Conservation (phyloP, 352 stramenopile genomes). For the Phytophthora quininea region DNA sequence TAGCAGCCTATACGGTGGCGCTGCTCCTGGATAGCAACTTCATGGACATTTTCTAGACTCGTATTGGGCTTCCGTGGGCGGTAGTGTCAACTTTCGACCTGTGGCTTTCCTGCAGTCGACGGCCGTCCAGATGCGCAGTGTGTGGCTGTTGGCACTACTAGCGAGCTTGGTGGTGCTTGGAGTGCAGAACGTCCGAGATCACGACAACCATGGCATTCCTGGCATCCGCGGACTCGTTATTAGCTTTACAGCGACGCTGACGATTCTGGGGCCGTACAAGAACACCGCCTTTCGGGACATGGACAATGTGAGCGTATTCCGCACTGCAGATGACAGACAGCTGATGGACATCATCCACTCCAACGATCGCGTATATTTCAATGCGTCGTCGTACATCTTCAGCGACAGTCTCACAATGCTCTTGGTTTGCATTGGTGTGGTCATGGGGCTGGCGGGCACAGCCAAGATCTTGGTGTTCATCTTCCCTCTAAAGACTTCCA, state of each 20-base stretch:
- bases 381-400: constrained; percentile 25
- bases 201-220: constrained; percentile 24
- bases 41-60: constrained; percentile 40
- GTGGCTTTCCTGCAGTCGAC: constrained; percentile 36
- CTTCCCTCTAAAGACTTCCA: constrained; percentile 10
- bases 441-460: not conserved
- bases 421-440: constrained; percentile 16
- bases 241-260: constrained; percentile 40
- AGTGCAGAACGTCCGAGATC: constrained; percentile 6
- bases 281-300: constrained; percentile 13
- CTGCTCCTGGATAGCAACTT: constrained; percentile 51
- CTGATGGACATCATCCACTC: constrained; percentile 22
- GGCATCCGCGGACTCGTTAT: constrained; percentile 43
- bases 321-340: constrained; percentile 8
- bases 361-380: constrained; percentile 20
- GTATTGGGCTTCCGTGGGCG: constrained; percentile 40
- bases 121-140: constrained; percentile 52
- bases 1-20: constrained; percentile 40
- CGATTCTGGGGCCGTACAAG: constrained; percentile 44
- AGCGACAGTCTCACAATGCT: constrained; percentile 18
- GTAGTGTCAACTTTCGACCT: constrained; percentile 24
- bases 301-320: constrained; percentile 17
- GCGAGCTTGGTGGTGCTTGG: constrained; percentile 31
- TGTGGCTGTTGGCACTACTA: constrained; percentile 49
- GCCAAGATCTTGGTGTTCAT: constrained; percentile 15